Evolutionary conservation across 768 basidiomycete genomes (phyloP).

Genomic region (Atractiella rhizophila): DNA sequence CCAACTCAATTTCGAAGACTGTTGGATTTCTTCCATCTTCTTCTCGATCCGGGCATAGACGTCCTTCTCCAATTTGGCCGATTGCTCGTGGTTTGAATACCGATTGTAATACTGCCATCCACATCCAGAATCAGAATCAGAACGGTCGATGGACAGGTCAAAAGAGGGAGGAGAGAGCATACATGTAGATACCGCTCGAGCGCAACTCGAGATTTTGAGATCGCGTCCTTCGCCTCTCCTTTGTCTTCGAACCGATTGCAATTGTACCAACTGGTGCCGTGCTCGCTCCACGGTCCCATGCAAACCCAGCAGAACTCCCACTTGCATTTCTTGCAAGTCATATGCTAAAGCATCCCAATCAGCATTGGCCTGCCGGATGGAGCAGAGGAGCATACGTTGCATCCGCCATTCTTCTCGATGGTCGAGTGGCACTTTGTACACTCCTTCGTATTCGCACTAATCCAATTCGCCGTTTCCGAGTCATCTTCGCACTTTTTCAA

Average conservation of each 20-base stretch:
- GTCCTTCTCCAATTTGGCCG: conserved; percentile 82
- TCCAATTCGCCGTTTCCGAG: conserved; percentile 97
- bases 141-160: not conserved
- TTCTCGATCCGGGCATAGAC: conserved; percentile 88
- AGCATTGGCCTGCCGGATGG: not conserved
- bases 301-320: conserved; percentile 90
- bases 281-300: conserved; percentile 96
- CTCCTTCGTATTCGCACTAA: conserved; percentile 98
- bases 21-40: conserved; percentile 99
- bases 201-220: conserved; percentile 66
- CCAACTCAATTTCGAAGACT: conserved; percentile 75
- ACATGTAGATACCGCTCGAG: conserved; percentile 91
- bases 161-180: conserved; percentile 19
- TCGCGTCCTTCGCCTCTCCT: conserved; percentile 44
- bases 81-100: conserved; percentile 98
- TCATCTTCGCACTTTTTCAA: conserved; percentile 92
- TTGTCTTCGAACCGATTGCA: conserved; percentile 96
- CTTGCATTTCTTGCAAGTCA: conserved; percentile 99
- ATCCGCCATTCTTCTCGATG: conserved; percentile 99
- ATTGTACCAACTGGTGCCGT: conserved; percentile 91
- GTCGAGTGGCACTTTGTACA: conserved; percentile 87
- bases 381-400: conserved; percentile 32
- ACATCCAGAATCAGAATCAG: conserved; percentile 1
- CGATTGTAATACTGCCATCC: conserved; percentile 79
- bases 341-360: conserved; percentile 37